Evolutionary conservation across 495 filamentous ascomycete species (phyloP), one percentile per base, ranked within the genome.

Genomic region (Lindgomyces ingoldianus): DNA sequence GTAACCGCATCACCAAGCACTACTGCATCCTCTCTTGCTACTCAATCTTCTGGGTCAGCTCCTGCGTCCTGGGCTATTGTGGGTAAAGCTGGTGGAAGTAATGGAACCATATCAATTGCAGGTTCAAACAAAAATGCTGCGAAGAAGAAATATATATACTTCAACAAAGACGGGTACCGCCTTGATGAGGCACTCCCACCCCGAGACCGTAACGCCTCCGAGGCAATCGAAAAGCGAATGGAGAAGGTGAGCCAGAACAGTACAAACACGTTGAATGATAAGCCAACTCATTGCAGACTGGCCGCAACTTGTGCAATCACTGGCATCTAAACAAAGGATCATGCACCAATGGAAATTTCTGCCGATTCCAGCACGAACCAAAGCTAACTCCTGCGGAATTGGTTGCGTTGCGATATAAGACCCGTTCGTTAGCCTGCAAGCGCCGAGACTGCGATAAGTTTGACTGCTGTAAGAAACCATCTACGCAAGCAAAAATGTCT

Each of bases 291-390:
- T 2, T 3, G 6, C 18, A 46, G 54, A 24, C 24, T 11, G 71
- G 68, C 39, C 71, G 71, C 16, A 71, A 71, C 45, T 54, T 69
- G 42, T 78, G 75, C 62, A 78, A 78, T 57, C 61, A 72, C 49
- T 74, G 69, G 55, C 74, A 76, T 65, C 62, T 78, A 0, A 64
- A 24, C n/a, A 64, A 46, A 26, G 74, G 75, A 18, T 60, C 67
- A 25, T 78, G 75, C 57, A 16, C 50, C 11, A 57, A 62, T 6
- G 64, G 60, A 18, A 48, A 63, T 16, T 67, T 69, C 51, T 78
- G 75, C 62, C 57, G 61, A 19, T 76, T 74, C 62, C 45, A 54
- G 12, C 75, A 78, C 46, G 75, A 63, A 12, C 64, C 68, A n/a
- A 60, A 64, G 6, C 53, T 78, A 11, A 56, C 58, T 1, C 47